Percentiles rank a stretch among this genome's conserved stretches.
These are phyloP conservation scores for Theobroma grandiflorum DNA, from an alignment of 441 rosid species.

Conservation along the genomic window DNA sequence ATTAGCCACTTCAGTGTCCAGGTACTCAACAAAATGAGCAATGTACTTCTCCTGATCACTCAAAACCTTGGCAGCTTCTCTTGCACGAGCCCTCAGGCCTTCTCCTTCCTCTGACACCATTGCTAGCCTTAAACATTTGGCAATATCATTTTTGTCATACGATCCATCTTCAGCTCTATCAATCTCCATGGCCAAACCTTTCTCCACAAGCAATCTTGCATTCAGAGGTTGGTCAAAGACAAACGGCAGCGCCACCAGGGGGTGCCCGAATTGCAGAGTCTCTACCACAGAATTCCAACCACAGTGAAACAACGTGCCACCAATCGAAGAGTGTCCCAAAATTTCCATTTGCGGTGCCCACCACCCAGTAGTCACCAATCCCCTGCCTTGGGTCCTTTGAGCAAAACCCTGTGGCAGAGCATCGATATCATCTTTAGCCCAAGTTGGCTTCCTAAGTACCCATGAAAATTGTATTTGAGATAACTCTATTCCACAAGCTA, in stretches of 20 bases:
- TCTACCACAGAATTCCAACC: constrained; percentile 44
- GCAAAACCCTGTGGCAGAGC: constrained; percentile 29
- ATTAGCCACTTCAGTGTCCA: neutral
- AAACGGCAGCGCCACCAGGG: constrained; percentile 35
- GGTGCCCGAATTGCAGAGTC: constrained; percentile 37
- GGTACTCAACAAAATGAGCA: neutral
- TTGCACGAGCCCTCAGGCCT: neutral
- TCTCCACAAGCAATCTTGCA: neutral
- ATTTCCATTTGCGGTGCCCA: constrained; percentile 42
- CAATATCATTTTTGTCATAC: neutral
- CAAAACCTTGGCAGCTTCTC: neutral
- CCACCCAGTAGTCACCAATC: constrained; percentile 33
- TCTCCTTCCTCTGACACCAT: constrained; percentile 32
- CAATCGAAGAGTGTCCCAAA: constrained; percentile 36
- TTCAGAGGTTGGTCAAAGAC: neutral
- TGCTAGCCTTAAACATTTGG: neutral
- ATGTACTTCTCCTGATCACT: constrained; percentile 1
- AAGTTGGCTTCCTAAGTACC: constrained; percentile 37
- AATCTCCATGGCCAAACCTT: constrained; percentile 35
- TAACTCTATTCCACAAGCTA: constrained; percentile 35
- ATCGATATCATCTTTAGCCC: constrained; percentile 27
- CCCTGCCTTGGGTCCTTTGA: constrained; percentile 6
- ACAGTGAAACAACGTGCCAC: constrained; percentile 36
- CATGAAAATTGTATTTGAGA: constrained; percentile 37
- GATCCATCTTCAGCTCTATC: neutral